These are phyloP conservation scores for Penicillium dipodomyicola DNA, from an alignment of 495 filamentous ascomycete species.

Conservation along the genomic window DNA sequence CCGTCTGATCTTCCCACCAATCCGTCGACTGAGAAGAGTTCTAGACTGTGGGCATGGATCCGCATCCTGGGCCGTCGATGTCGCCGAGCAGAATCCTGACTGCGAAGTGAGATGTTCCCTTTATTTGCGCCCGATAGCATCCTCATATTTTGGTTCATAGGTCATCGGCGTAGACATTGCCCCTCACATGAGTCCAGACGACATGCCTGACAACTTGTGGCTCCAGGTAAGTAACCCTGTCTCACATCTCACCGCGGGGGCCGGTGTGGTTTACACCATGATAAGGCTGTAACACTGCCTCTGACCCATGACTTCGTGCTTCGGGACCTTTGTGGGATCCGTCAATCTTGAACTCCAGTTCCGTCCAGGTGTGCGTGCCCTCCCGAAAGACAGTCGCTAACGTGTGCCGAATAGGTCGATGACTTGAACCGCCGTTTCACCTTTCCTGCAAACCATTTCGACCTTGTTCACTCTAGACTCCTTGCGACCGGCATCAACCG, in stretches of 20 bases:
- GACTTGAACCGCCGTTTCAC: conserved; percentile 76
- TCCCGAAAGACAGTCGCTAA: conserved; percentile 28
- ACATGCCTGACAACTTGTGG: conserved; percentile 66
- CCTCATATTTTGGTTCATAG: conserved; percentile 47
- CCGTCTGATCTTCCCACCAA: conserved; percentile 75
- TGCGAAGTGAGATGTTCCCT: conserved; percentile 59
- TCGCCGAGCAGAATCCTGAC: conserved; percentile 64
- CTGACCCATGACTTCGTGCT: neutral
- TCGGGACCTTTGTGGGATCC: neutral
- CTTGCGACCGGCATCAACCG: conserved; percentile 75
- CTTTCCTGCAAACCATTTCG: conserved; percentile 74
- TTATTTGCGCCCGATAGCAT: neutral
- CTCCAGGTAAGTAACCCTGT: conserved; percentile 53
- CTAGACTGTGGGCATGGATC: conserved; percentile 78
- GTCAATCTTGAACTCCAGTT: neutral
- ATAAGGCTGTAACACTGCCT: neutral
- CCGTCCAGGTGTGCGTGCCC: neutral
- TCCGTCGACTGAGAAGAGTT: conserved; percentile 60
- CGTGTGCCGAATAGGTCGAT: conserved; percentile 53
- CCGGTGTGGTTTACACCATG: neutral
- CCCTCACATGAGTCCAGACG: conserved; percentile 69
- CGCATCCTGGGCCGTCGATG: conserved; percentile 59
- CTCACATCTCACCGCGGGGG: neutral
- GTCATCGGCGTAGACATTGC: conserved; percentile 80
- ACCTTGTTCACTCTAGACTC: conserved; percentile 84